phyloP scores from a whole-genome alignment of 257 asterid genomes.

The Scutellaria galericulata region DNA sequence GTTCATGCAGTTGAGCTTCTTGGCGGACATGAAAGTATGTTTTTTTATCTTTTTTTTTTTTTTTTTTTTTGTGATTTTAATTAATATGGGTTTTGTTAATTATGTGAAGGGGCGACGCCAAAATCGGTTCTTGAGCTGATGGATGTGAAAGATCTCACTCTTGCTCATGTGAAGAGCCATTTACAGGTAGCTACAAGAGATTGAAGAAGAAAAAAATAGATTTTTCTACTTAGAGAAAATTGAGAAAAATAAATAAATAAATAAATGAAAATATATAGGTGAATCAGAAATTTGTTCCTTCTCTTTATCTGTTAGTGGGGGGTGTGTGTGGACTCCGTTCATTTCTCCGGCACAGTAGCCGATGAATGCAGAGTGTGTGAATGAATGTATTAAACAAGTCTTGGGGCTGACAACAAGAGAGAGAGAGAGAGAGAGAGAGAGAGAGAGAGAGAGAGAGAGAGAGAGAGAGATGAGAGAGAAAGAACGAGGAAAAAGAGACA shows the following conservation, averaged over 20 bases:
- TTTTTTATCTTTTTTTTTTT: neutral
- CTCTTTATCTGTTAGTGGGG: conserved; percentile 32
- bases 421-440: conserved; percentile 34
- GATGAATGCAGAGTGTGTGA: conserved; percentile 68
- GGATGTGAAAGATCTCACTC: conserved; percentile 95
- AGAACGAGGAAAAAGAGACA: conserved; percentile 47
- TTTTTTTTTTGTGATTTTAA: too few relatives aligned
- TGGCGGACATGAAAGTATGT: conserved; percentile 95
- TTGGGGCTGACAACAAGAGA: conserved; percentile 44
- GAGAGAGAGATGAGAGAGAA: conserved; percentile 31
- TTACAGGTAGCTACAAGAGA: conserved; percentile 63
- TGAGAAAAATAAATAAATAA: neutral
- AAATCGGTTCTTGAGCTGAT: conserved; percentile 90
- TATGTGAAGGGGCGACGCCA: conserved; percentile 83
- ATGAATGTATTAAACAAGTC: conserved; percentile 54
- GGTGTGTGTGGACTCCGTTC: conserved; percentile 55
- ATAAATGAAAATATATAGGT: neutral
- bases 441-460: conserved; percentile 39
- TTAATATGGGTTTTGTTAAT: neutral
- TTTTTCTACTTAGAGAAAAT: neutral
- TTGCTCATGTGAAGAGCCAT: conserved; percentile 92
- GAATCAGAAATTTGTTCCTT: conserved; percentile 20
- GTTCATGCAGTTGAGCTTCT: conserved; percentile 98
- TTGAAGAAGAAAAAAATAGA: neutral
- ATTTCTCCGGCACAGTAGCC: conserved; percentile 86